A percentile compares a stretch with the other conserved stretches of the same genome.
Evolutionary conservation across 202 grass and related monocot species (phyloP).

Genomic region (Schoenoplectus tabernaemontani): DNA sequence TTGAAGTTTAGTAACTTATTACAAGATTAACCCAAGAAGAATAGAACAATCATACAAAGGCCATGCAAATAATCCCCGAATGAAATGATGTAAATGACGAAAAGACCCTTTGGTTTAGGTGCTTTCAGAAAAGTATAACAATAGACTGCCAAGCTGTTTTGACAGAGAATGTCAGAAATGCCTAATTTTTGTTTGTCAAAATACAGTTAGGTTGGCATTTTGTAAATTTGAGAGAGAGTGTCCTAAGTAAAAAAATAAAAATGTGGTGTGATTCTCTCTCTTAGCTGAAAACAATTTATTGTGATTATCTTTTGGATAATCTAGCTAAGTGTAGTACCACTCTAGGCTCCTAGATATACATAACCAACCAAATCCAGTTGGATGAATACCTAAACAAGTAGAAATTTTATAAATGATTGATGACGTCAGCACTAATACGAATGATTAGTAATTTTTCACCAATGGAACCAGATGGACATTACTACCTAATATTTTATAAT

Average conservation of each 20-base stretch:
- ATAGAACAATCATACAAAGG: neutral
- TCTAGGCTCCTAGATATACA: slow-evolving; percentile 1
- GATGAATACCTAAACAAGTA: slow-evolving; percentile 6
- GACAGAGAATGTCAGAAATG: neutral
- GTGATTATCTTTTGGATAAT: neutral
- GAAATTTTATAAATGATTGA: neutral
- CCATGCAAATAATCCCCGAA: neutral
- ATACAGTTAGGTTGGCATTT: neutral
- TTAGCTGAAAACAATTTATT: neutral
- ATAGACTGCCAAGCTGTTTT: neutral
- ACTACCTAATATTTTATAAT: neutral
- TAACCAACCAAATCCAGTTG: slow-evolving; percentile 9
- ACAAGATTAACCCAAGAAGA: too few species aligned
- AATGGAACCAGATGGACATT: neutral
- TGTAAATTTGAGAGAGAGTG: neutral
- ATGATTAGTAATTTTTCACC: neutral
- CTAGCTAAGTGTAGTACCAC: neutral
- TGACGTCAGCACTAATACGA: neutral
- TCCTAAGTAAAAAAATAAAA: neutral
- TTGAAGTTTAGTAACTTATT: too few species aligned
- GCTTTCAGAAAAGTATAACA: neutral
- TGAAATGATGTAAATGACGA: neutral
- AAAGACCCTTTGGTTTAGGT: neutral
- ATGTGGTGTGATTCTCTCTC: neutral
- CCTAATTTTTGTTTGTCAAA: neutral